Evolutionary conservation across 441 rosid genomes (phyloP), one percentile per base, ranked within the genome.

Genomic region (Gossypium davidsonii): DNA sequence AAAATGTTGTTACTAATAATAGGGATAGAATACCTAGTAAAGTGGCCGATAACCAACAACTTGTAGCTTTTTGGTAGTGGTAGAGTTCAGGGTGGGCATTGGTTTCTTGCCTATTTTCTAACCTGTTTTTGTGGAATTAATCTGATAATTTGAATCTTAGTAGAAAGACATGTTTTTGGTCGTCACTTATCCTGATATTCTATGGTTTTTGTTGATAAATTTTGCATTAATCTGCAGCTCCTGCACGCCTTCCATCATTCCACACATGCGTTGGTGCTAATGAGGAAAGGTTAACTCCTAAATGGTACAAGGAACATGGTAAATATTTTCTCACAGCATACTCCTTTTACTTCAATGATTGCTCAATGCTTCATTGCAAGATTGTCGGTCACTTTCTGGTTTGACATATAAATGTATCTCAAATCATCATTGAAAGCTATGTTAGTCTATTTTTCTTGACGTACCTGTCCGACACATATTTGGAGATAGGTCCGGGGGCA

Each of bases 221-320:
- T 42, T 76, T 76, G 23, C 65, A 68, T 20, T 61, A 48, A 82
- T 46, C 12, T 84, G 86, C 92, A 91, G 97, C 83, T 78, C 94
- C 98, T 49, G 86, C 97, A 23, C 85, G 97, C 68, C 97, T 94
- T 82, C 98, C 98, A 80, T 82, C 96, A 72, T 92, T 94, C 79
- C 97, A 94, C 87, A 94, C 98, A 56, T 92, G 98, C 80, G 93
- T 94, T 76, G 98, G 90, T 79, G 90, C 89, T 74, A 81, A 90
- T 71, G 97, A 92, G 80, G 97, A 94, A 85, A 90, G 87, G 79
- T 81, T 91, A 49, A 90, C 97, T 53, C 89, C 86, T 10, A 92
- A 92, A 78, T 92, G 98, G 98, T 94, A 94, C 81, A 88, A 90
- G 77, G 92, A 92, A 51, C 90, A 87, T 69, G 98, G 99, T 94